phyloP scores from a whole-genome alignment of 495 filamentous ascomycete species.

The Recurvomyces mirabilis region DNA sequence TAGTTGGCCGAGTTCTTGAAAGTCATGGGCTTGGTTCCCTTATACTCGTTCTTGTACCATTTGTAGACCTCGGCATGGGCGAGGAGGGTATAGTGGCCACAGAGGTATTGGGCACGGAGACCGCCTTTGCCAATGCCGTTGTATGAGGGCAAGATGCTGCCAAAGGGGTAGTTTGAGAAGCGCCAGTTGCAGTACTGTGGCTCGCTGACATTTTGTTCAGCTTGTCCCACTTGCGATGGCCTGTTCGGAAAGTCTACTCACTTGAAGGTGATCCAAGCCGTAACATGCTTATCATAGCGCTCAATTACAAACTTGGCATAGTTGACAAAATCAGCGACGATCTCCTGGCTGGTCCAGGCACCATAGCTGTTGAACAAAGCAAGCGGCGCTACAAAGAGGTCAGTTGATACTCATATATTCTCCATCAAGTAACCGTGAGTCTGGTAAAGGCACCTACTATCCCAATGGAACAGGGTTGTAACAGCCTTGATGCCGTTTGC shows the following conservation, averaged over 20 bases:
- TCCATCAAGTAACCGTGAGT: no score
- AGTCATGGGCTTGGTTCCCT: constrained; percentile 24
- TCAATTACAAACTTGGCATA: constrained; percentile 22
- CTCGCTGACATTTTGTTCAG: no score
- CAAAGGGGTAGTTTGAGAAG: constrained; percentile 9
- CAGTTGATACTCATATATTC: no score
- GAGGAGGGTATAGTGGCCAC: constrained; percentile 30
- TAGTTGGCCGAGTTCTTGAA: constrained; percentile 33
- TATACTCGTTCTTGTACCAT: constrained; percentile 27
- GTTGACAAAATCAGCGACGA: constrained; percentile 20
- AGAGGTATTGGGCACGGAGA: constrained; percentile 12
- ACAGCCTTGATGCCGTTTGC: constrained; percentile 19
- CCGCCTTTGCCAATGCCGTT: constrained; percentile 11
- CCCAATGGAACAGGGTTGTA: constrained; percentile 27
- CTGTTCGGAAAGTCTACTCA: no score
- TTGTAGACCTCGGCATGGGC: constrained; percentile 29
- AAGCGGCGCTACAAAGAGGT: no score
- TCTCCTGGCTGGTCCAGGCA: constrained; percentile 18
- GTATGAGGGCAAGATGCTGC: constrained; percentile 5
- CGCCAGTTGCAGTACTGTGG: constrained; percentile 15
- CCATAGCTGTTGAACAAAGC: no score
- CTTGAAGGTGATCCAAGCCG: constrained; percentile 33
- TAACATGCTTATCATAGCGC: constrained; percentile 21
- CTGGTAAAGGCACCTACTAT: no score
- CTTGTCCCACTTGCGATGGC: no score